A percentile compares a stretch with the other conserved stretches of the same genome.
These are phyloP conservation scores for Papilionanthe hybrid DNA, from an alignment of 116 monocot species.

Conservation along the genomic window DNA sequence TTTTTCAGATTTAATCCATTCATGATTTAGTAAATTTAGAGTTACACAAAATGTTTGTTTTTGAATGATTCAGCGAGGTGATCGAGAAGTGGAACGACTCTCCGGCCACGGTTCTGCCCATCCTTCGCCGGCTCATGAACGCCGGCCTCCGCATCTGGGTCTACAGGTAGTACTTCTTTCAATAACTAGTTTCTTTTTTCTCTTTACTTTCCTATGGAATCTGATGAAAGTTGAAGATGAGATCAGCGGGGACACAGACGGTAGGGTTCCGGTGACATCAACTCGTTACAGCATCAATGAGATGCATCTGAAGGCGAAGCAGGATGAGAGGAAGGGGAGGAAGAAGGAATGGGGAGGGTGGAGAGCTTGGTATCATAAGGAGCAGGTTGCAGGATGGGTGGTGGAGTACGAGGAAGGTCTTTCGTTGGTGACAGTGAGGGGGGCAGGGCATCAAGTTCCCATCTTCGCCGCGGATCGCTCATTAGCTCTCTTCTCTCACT, in stretches of 20 bases:
- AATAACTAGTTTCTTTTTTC: neutral
- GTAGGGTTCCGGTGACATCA: slow-evolving; percentile 82
- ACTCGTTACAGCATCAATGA: slow-evolving; percentile 77
- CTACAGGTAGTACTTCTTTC: slow-evolving; percentile 44
- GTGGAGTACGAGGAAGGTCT: slow-evolving; percentile 72
- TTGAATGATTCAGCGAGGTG: slow-evolving; percentile 35
- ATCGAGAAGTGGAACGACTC: slow-evolving; percentile 71
- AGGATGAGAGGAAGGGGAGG: neutral
- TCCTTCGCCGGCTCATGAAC: slow-evolving; percentile 57
- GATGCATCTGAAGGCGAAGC: slow-evolving; percentile 41
- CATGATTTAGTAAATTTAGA: no score
- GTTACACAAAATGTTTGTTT: no score
- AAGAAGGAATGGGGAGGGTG: slow-evolving; percentile 40
- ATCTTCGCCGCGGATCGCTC: slow-evolving; percentile 50
- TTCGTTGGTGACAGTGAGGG: slow-evolving; percentile 67
- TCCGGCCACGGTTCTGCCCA: slow-evolving; percentile 50
- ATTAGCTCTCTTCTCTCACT: slow-evolving; percentile 59
- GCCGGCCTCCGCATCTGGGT: slow-evolving; percentile 67
- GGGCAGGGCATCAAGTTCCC: slow-evolving; percentile 90
- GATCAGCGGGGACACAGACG: slow-evolving; percentile 88
- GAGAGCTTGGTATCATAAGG: slow-evolving; percentile 69
- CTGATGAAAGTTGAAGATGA: neutral
- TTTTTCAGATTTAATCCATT: no score
- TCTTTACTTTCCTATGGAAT: neutral
- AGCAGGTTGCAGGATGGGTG: slow-evolving; percentile 86